A percentile compares a stretch with the other conserved stretches of the same genome.
Conservation (phyloP, 768 basidiomycete genomes). For the Lentinula edodes region DNA sequence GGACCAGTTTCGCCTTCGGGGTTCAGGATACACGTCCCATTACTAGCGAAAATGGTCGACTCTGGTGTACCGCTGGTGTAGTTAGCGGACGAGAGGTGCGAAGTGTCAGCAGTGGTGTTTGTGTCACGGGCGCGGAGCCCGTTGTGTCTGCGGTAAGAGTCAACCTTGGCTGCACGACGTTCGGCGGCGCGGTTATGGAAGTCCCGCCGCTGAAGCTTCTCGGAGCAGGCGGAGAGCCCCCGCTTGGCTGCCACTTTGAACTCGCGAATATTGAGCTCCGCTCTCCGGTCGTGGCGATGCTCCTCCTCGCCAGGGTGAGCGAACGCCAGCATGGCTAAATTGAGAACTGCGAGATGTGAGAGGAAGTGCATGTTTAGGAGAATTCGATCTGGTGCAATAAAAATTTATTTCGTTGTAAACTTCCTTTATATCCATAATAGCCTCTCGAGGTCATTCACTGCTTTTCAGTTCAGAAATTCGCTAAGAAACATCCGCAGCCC, state of each 20-base stretch:
- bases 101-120: neutral
- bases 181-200: neutral
- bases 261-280: neutral
- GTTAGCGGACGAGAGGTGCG: neutral
- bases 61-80: neutral
- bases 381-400: too few species aligned
- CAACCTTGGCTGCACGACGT: neutral
- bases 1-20: constrained; percentile 4
- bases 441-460: too few species aligned
- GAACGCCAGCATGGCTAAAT: neutral
- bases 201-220: neutral
- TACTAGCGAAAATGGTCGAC: neutral
- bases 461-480: neutral
- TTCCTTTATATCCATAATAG: too few species aligned
- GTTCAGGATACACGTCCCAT: neutral
- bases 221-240: neutral
- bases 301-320: neutral
- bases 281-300: neutral
- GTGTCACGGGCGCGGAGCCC: neutral
- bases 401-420: too few species aligned
- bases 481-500: neutral
- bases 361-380: neutral
- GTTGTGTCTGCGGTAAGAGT: neutral
- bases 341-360: neutral
- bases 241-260: neutral